Percentiles rank a stretch among this genome's conserved stretches.
These are phyloP conservation scores for Aspergillus nanangensis DNA, from an alignment of 495 filamentous ascomycete genomes.

Conservation along the genomic window DNA sequence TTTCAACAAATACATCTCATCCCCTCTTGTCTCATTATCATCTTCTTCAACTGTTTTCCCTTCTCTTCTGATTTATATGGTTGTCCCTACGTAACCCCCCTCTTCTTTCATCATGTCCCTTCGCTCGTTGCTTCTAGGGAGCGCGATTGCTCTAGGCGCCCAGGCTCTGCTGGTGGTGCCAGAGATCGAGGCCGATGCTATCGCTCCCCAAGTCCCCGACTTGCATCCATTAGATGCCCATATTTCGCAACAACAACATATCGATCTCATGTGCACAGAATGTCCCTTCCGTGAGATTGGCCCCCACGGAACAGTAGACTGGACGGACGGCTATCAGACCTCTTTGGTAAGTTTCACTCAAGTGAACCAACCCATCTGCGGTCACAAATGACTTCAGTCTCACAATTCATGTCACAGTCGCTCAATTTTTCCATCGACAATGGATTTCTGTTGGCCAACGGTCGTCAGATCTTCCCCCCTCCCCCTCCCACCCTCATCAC, in stretches of 20 bases:
- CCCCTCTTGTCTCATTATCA: background rate
- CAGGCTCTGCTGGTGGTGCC: constrained; percentile 46
- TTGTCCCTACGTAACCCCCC: background rate
- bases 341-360: constrained; percentile 28
- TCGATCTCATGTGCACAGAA: constrained; percentile 41
- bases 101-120: constrained; percentile 33
- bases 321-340: constrained; percentile 33
- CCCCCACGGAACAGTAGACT: constrained; percentile 28
- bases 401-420: constrained; percentile 16
- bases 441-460: constrained; percentile 42
- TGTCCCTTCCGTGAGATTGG: constrained; percentile 40
- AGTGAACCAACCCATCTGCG: background rate
- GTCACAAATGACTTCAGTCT: background rate
- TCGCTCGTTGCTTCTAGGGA: constrained; percentile 37
- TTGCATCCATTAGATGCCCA: constrained; percentile 25
- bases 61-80: background rate
- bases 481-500: constrained; percentile 28
- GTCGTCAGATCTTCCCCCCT: constrained; percentile 46
- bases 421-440: constrained; percentile 41
- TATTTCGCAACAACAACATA: constrained; percentile 23
- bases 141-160: constrained; percentile 37
- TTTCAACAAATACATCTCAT: background rate
- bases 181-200: constrained; percentile 28
- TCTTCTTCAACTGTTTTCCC: too few species aligned
- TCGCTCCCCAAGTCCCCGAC: constrained; percentile 22